Base-by-base conservation (phyloP, 78 protist genomes). In the Dictyostelium discoideum region DNA sequence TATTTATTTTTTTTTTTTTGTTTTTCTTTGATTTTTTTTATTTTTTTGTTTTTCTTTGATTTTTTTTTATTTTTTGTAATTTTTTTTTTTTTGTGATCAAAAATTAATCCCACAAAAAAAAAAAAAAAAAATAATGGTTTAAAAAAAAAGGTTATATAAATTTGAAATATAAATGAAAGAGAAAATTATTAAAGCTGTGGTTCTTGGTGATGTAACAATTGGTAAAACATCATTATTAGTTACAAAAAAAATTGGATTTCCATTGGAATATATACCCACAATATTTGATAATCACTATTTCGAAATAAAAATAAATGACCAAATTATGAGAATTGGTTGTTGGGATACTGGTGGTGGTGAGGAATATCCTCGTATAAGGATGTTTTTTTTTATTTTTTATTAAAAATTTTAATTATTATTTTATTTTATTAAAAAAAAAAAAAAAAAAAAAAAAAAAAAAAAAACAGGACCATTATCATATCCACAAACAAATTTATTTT, bases 151-250 rank as follows among this genome's bases (percentile, higher is more conserved):
- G 37, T 32, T 32, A 32, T 32, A 32, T n/a, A n/a, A n/a, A n/a
- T n/a, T n/a, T n/a, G n/a, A n/a, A 32, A 32, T 32, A 32, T 32
- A 72, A 72, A 72, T 72, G 32, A 72, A 32, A 76, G 78, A 7
- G 85, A 86, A 18, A 8, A 83, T 54, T 84, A 40, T 82, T 26
- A 92, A 92, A 37, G 69, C 44, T 46, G 85, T 92, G 20, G 8
- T 85, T 24, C 54, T 92, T 39, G 96, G 96, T 44, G 96, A 92
- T 50, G 85, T 79, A 39, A 83, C 96, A 9, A 97, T 96, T 32
- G 98, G 98, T 24, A 98, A 98, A 95, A 93, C 98, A 9, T 92
- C 96, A 78, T 54, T 98, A 13, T 92, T 98, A 77, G 63, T 97
- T 37, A 93, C 97, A 57, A 96, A 85, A 26, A 40, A 24, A 44